These are phyloP conservation scores for Neopestalotiopsis sp. DNA, from an alignment of 2,329 filamentous ascomycete species.

Conservation along the genomic window DNA sequence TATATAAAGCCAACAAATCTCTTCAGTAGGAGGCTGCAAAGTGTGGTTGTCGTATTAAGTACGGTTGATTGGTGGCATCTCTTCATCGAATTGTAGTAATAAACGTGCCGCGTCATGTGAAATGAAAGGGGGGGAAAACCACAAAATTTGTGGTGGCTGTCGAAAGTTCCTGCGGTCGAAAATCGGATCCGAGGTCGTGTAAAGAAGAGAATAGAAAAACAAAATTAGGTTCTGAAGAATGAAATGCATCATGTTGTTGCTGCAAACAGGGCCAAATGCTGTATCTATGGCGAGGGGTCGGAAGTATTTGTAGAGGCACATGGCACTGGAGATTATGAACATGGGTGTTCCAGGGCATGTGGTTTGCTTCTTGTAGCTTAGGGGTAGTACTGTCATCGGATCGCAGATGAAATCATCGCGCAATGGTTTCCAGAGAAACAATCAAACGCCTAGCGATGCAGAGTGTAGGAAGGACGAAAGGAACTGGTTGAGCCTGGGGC, in stretches of 20 bases:
- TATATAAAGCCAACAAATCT: constrained; percentile 18
- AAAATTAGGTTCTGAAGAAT: constrained; percentile 36
- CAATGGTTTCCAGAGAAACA: constrained; percentile 24
- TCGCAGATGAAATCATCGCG: constrained; percentile 1
- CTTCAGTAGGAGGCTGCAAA: constrained; percentile 5
- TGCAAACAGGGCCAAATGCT: constrained; percentile 35
- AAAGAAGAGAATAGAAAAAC: constrained; percentile 34
- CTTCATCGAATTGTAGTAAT: constrained; percentile 14
- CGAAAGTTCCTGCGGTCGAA: constrained; percentile 14
- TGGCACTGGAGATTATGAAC: constrained; percentile 13
- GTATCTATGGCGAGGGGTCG: constrained; percentile 35
- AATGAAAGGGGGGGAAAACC: neutral
- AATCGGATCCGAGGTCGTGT: constrained; percentile 14
- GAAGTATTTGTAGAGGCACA: constrained; percentile 21
- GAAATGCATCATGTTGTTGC: constrained; percentile 42
- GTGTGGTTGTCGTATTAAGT: constrained; percentile 17
- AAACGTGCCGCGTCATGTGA: constrained; percentile 9
- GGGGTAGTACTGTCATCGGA: neutral
- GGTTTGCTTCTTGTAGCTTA: neutral
- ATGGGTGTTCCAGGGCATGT: constrained; percentile 2
- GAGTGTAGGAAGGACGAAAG: constrained; percentile 19
- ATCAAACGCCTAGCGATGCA: constrained; percentile 48
- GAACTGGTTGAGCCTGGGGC: neutral
- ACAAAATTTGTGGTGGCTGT: constrained; percentile 6
- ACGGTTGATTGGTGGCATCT: constrained; percentile 12